Base-by-base conservation (phyloP, 2,329 filamentous ascomycete genomes). In the Diaporthe ilicicola region DNA sequence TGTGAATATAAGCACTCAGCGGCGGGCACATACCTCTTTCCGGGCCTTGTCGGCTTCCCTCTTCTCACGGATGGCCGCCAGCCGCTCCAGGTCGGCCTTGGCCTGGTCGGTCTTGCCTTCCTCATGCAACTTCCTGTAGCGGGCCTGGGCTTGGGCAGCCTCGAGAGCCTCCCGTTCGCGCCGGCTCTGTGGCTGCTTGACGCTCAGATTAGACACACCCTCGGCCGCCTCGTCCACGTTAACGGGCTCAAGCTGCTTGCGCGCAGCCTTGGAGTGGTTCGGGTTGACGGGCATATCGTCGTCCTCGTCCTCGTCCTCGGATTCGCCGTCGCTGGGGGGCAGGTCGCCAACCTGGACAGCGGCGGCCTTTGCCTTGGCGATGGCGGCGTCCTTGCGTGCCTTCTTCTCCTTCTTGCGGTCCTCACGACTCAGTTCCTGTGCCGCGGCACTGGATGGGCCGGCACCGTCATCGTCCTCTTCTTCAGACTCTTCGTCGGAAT, bases 91-190 rank as follows among this genome's bases (percentile, higher is more conserved):
- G 82, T 99, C 96, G 6, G 93, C 92, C 80, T 94, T 92, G 59
- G 95, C 95, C 86, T 98, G 93, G 73, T 99, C 96, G 54, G 96
- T 98, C 90, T 98, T 98, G 78, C 95, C 95, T 79, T 94, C 93
- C 70, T 94, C 93, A 78, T 98, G 95, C 77, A 98, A 82, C 84
- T 97, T 97, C 86, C 94, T 89, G 79, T 97, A 98, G 75, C 91
- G 89, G 85, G 97, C 95, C 81, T 94, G 95, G 37, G 94, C 94
- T 80, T 95, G 93, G 74, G 92, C 91, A 1, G 95, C 95, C 83
- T 97, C 93, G 42, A 96, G 78, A 2, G 95, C 93, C 84, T 98
- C 88, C 77, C 88, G 80, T 83, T 91, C 86, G 81, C 88, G 83
- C 67, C 87, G 81, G 78, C 82, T 89, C 56, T 77, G 62, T 68